These are phyloP conservation scores for Amanita subjunquillea DNA, from an alignment of 768 basidiomycete species.

Conservation along the genomic window DNA sequence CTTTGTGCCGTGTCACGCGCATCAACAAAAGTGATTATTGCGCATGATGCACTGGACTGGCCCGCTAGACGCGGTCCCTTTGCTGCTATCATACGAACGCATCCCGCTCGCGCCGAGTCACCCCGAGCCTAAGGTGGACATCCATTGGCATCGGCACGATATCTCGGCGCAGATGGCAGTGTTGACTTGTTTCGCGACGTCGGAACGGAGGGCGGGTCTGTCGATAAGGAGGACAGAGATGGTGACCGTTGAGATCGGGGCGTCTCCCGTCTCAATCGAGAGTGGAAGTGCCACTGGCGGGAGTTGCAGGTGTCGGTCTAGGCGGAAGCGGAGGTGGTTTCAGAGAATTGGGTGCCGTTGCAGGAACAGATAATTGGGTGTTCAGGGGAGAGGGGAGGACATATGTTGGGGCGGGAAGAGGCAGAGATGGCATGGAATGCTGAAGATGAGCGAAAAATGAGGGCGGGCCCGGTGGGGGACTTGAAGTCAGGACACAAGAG, in stretches of 20 bases:
- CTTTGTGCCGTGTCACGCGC: no score
- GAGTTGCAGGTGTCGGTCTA: slow-evolving; percentile 16
- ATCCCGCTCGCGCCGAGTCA: no score
- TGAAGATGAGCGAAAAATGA: slow-evolving; percentile 12
- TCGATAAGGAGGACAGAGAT: slow-evolving; percentile 14
- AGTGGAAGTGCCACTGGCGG: slow-evolving; percentile 7
- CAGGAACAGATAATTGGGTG: slow-evolving; percentile 25
- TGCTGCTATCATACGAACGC: no score
- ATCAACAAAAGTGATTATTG: no score
- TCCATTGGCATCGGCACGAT: no score
- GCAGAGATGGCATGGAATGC: slow-evolving; percentile 43
- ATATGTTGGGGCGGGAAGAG: slow-evolving; percentile 23
- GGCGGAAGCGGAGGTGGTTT: slow-evolving; percentile 31
- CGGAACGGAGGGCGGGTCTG: background rate
- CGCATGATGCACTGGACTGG: no score
- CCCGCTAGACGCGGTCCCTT: no score
- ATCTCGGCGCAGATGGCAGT: no score
- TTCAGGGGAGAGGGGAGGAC: slow-evolving; percentile 16
- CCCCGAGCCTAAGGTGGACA: no score
- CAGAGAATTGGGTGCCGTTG: slow-evolving; percentile 34
- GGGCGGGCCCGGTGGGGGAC: slow-evolving; percentile 36
- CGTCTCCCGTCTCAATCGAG: slow-evolving; percentile 21
- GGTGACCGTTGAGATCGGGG: slow-evolving; percentile 15
- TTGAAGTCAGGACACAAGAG: slow-evolving; percentile 30
- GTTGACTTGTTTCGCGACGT: no score